Evolutionary conservation across 1,139 yeast genomes (phyloP).

Genomic region (Nadsonia starkeyi-henricii): DNA sequence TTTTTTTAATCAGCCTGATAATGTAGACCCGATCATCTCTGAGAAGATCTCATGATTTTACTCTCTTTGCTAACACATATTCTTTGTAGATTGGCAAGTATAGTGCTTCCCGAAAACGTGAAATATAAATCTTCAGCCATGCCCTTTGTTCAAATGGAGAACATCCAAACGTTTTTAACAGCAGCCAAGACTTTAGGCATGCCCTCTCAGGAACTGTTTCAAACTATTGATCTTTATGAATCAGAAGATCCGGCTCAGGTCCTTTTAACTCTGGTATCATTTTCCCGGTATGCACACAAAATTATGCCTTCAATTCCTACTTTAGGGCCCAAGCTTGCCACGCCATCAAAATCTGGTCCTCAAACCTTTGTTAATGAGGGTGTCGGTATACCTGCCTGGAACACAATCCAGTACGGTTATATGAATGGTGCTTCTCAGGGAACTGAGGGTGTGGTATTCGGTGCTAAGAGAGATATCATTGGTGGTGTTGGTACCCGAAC

Average conservation of each 20-base stretch:
- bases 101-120: constrained; percentile 28
- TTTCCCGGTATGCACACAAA: constrained; percentile 48
- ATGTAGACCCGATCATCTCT: too few species aligned
- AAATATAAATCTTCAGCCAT: constrained; percentile 50
- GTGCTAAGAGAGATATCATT: constrained; percentile 33
- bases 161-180: constrained; percentile 55
- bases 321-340: constrained; percentile 35
- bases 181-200: constrained; percentile 50
- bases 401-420: constrained; percentile 43
- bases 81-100: constrained; percentile 23
- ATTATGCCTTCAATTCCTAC: constrained; percentile 33
- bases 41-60: constrained; percentile 1
- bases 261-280: constrained; percentile 54
- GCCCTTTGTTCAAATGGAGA: constrained; percentile 87
- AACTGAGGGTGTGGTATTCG: constrained; percentile 38
- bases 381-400: constrained; percentile 34
- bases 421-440: constrained; percentile 42
- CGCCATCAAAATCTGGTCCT: constrained; percentile 10
- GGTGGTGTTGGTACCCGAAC: not conserved
- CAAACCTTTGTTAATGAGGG: constrained; percentile 22
- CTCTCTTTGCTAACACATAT: not conserved
- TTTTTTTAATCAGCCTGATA: too few species aligned
- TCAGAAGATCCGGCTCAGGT: constrained; percentile 66
- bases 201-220: constrained; percentile 74
- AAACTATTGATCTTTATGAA: constrained; percentile 69